Conservation (phyloP, 2,329 filamentous ascomycete genomes). For the Nannizzia gypsea region DNA sequence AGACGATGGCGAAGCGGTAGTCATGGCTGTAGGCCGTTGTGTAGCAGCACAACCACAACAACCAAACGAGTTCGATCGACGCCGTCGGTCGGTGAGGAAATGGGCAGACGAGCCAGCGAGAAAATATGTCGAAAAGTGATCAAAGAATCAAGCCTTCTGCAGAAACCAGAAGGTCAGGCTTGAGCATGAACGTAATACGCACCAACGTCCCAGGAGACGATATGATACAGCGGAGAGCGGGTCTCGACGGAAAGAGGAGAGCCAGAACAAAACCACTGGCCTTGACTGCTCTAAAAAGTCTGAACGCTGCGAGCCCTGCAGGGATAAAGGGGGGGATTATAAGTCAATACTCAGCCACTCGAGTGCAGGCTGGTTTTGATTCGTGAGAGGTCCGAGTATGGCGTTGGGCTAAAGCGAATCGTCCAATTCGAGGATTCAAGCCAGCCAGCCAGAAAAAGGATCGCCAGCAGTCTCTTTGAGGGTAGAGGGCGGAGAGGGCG, state of each 20-base stretch:
- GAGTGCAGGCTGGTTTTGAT: neutral
- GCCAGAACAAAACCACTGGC: neutral
- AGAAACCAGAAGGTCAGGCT: neutral
- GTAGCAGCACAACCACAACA: neutral
- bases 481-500: neutral
- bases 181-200: neutral
- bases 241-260: constrained; percentile 3
- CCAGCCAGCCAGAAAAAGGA: neutral
- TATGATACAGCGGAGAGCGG: neutral
- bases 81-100: neutral
- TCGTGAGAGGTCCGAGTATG: neutral
- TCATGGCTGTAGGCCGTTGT: neutral
- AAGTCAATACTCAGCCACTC: neutral
- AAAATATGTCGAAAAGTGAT: neutral
- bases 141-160: neutral
- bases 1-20: constrained; percentile 2
- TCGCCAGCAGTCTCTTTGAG: neutral
- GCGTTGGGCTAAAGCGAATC: neutral
- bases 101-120: neutral
- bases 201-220: neutral
- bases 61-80: constrained; percentile 1
- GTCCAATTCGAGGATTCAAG: neutral
- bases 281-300: neutral
- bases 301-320: neutral
- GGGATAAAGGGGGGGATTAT: neutral